Evolutionary conservation across 1,139 yeast genomes (phyloP).

Genomic region (Lodderomyces theae): DNA sequence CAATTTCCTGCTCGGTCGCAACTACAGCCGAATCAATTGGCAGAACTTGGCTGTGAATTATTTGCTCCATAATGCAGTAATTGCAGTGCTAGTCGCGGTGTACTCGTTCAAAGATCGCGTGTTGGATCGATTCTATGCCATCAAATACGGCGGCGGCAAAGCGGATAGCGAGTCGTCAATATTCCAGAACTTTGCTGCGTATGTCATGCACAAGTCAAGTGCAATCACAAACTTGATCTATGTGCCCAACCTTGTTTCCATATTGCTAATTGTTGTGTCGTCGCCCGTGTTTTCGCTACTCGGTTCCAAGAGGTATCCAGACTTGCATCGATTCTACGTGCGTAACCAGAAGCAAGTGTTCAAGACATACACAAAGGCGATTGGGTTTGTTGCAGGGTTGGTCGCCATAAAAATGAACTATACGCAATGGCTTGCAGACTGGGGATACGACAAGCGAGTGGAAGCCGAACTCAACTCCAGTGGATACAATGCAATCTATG

Average conservation of each 20-base stretch:
- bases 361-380: slow-evolving; percentile 33
- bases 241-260: slow-evolving; percentile 36
- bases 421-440: slow-evolving; percentile 25
- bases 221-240: slow-evolving; percentile 37
- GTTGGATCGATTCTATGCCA: slow-evolving; percentile 28
- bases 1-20: slow-evolving; percentile 33
- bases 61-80: slow-evolving; percentile 24
- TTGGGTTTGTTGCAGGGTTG: slow-evolving; percentile 38
- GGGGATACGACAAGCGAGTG: slow-evolving; percentile 16
- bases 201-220: slow-evolving; percentile 29
- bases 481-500: background rate
- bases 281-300: slow-evolving; percentile 28
- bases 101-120: slow-evolving; percentile 24
- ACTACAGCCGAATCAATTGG: slow-evolving; percentile 30
- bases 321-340: slow-evolving; percentile 15
- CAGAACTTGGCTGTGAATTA: slow-evolving; percentile 27
- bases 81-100: slow-evolving; percentile 22
- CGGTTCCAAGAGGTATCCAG: slow-evolving; percentile 10
- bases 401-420: slow-evolving; percentile 28
- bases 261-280: slow-evolving; percentile 34
- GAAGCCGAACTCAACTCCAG: background rate
- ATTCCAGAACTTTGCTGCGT: slow-evolving; percentile 20
- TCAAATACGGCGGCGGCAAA: slow-evolving; percentile 20
- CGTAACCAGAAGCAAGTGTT: slow-evolving; percentile 26
- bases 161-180: slow-evolving; percentile 13